Percentiles rank a stretch among this genome's conserved stretches.
These are phyloP conservation scores for Vicia sativa DNA, from an alignment of 306 rosid genomes.

Conservation along the genomic window DNA sequence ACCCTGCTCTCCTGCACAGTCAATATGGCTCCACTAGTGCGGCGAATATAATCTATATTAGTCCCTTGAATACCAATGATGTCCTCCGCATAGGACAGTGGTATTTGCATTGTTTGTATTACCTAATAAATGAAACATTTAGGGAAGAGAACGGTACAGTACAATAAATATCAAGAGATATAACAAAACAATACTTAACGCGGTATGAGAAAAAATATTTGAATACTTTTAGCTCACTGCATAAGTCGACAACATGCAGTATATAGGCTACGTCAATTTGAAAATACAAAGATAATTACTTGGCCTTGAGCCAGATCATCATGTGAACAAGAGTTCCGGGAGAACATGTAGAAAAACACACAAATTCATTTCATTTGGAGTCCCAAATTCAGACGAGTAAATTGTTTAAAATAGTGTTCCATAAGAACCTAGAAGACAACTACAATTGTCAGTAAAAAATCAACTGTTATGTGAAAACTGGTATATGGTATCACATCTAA, in stretches of 20 bases:
- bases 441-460: constrained; percentile 1
- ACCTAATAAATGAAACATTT: constrained; percentile 52
- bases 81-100: constrained; percentile 88
- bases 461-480: background rate
- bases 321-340: constrained; percentile 10
- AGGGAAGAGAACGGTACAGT: background rate
- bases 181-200: constrained; percentile 15
- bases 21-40: constrained; percentile 86
- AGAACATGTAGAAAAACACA: constrained; percentile 3
- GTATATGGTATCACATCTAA: background rate
- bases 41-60: constrained; percentile 85
- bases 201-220: constrained; percentile 14
- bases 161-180: constrained; percentile 20
- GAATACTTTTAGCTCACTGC: constrained; percentile 18
- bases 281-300: constrained; percentile 15
- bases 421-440: constrained; percentile 5
- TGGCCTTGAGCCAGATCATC: constrained; percentile 30
- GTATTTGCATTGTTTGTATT: constrained; percentile 92
- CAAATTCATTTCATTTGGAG: constrained; percentile 7
- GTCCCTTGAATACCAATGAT: constrained; percentile 91
- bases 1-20: constrained; percentile 91
- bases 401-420: background rate
- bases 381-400: background rate
- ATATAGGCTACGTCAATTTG: constrained; percentile 21
- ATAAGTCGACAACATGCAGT: constrained; percentile 10